phyloP scores from a whole-genome alignment of 106 monocot species.

The Dioscorea alata region DNA sequence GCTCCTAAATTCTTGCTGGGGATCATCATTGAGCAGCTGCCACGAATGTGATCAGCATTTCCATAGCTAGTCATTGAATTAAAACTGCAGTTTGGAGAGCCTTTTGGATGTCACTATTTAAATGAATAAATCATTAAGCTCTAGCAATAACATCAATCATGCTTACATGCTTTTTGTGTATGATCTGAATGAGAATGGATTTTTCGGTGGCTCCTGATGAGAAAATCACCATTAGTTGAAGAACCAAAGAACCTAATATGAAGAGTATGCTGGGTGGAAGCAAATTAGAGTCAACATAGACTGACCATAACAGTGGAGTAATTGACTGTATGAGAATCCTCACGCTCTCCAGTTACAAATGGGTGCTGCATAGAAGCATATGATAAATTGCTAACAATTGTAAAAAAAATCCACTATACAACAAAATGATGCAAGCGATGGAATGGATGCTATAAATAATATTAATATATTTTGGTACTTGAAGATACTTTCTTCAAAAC shows the following conservation, averaged over 20 bases:
- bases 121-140: background rate
- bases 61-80: constrained; percentile 3
- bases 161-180: constrained; percentile 30
- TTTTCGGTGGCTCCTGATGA: constrained; percentile 28
- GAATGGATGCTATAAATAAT: background rate
- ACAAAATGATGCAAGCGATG: background rate
- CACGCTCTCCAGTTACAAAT: constrained; percentile 44
- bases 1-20: constrained; percentile 13
- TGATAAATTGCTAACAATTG: background rate
- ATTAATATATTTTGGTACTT: too few species aligned
- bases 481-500: too few species aligned
- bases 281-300: background rate
- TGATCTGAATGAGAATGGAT: constrained; percentile 10
- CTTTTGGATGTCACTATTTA: background rate
- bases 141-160: background rate
- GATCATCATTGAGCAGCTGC: constrained; percentile 16
- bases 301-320: constrained; percentile 23
- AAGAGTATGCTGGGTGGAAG: background rate
- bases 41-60: constrained; percentile 9
- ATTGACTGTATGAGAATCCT: constrained; percentile 20
- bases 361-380: constrained; percentile 37
- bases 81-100: constrained; percentile 1
- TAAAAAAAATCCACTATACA: background rate
- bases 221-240: background rate
- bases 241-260: background rate